These are phyloP conservation scores for Trichomonas vaginalis DNA, from an alignment of 208 protist genomes.

Conservation along the genomic window DNA sequence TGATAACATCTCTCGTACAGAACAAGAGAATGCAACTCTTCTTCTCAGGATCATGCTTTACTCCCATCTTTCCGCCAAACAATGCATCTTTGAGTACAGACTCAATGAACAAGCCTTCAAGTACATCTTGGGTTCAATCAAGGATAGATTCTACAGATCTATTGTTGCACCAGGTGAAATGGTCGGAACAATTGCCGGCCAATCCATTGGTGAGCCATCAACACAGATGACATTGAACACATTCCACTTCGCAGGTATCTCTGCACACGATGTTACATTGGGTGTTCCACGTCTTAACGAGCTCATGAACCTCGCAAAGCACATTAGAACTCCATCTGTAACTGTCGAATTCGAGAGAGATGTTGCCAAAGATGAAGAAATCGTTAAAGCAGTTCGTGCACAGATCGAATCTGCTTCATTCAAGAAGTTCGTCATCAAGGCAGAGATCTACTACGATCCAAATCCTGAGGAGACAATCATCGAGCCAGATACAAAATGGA, in stretches of 20 bases:
- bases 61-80: constrained; percentile 63
- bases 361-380: constrained; percentile 29
- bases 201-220: constrained; percentile 95
- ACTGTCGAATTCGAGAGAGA: constrained; percentile 63
- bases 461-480: constrained; percentile 68
- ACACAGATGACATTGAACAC: constrained; percentile 99
- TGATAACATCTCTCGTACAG: constrained; percentile 63
- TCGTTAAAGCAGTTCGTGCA: constrained; percentile 27
- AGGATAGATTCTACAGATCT: constrained; percentile 67
- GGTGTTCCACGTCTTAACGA: constrained; percentile 96
- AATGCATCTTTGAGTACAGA: constrained; percentile 69
- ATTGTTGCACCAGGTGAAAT: constrained; percentile 83
- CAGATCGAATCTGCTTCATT: constrained; percentile 33
- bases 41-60: constrained; percentile 70
- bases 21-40: constrained; percentile 71
- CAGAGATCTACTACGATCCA: constrained; percentile 83
- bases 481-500: constrained; percentile 66
- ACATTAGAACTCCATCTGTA: constrained; percentile 77
- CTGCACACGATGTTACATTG: constrained; percentile 96
- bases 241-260: constrained; percentile 98
- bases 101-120: constrained; percentile 77
- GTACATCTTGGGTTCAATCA: constrained; percentile 83
- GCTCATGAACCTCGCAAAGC: constrained; percentile 89
- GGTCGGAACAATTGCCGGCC: constrained; percentile 90
- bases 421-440: constrained; percentile 23